phyloP scores from a whole-genome alignment of 1,139 yeast species.

The Kurtzmaniella quercitrusa region DNA sequence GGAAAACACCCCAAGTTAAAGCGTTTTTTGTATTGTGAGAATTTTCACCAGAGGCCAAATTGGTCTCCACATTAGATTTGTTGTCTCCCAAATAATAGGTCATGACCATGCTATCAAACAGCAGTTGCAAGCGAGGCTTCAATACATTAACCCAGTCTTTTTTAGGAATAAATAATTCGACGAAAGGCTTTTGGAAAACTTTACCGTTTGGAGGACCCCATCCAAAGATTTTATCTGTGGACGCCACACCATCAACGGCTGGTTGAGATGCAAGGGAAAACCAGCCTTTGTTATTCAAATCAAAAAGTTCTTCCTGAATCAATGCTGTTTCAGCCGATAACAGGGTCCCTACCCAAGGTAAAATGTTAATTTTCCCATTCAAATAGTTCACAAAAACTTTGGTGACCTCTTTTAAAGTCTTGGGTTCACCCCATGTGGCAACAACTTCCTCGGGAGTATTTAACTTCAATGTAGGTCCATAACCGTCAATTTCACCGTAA shows the following conservation, averaged over 20 bases:
- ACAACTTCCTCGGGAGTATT: conserved; percentile 63
- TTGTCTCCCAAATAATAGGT: conserved; percentile 73
- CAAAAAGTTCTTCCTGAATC: conserved; percentile 85
- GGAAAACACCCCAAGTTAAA: conserved; percentile 97
- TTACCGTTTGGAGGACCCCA: conserved; percentile 97
- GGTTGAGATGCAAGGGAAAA: conserved; percentile 96
- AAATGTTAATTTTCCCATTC: conserved; percentile 66
- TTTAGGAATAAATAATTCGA: conserved; percentile 77
- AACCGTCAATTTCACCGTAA: conserved; percentile 96
- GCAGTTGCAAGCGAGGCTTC: conserved; percentile 46
- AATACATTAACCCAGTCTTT: conserved; percentile 68
- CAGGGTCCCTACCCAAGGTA: conserved; percentile 91
- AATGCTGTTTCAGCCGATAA: conserved; percentile 86
- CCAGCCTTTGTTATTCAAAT: conserved; percentile 68
- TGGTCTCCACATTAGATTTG: conserved; percentile 55
- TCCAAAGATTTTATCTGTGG: conserved; percentile 85
- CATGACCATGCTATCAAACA: conserved; percentile 39
- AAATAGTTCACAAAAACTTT: conserved; percentile 70
- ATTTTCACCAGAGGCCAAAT: conserved; percentile 36
- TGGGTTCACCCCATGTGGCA: conserved; percentile 82
- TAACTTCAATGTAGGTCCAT: conserved; percentile 86
- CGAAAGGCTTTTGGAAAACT: conserved; percentile 89
- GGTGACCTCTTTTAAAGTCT: conserved; percentile 57
- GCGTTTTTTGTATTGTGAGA: conserved; percentile 57
- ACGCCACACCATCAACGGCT: conserved; percentile 72